Conservation (phyloP, 768 basidiomycete genomes). For the Mycena amicta region DNA sequence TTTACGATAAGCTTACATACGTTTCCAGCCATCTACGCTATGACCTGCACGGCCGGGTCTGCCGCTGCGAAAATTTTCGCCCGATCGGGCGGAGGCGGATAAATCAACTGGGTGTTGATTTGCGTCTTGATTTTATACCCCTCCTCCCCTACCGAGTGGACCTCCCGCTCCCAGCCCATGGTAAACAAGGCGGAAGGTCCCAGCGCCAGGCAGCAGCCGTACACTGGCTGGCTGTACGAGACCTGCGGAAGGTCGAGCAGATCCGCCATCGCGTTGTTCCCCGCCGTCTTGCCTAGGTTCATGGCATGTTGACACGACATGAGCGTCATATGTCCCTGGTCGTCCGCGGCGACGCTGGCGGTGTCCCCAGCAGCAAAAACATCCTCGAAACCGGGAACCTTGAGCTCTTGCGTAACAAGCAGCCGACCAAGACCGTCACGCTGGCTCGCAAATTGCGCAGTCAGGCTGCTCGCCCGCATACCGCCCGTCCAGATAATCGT, state of each 20-base stretch:
- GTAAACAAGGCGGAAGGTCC: conserved; percentile 25
- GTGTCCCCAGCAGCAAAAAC: conserved; percentile 25
- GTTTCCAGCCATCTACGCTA: not conserved
- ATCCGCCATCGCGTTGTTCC: conserved; percentile 24
- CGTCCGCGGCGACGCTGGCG: conserved; percentile 19
- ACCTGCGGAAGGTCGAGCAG: conserved; percentile 19
- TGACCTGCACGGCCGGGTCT: conserved; percentile 10
- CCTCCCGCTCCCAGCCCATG: conserved; percentile 24
- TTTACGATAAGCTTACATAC: not conserved
- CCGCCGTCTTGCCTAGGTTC: conserved; percentile 20
- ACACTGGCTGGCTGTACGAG: conserved; percentile 21
- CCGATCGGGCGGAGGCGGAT: conserved; percentile 21
- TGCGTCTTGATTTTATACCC: conserved; percentile 22
- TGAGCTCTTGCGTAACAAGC: conserved; percentile 15
- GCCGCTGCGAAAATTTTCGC: conserved; percentile 19
- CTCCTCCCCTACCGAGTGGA: conserved; percentile 11
- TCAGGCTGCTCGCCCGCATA: conserved; percentile 23
- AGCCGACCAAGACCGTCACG: conserved; percentile 22
- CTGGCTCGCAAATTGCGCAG: conserved; percentile 22
- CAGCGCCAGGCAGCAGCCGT: conserved; percentile 25
- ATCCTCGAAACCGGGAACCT: conserved; percentile 19
- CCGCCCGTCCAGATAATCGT: conserved; percentile 29
- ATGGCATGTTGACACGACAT: conserved; percentile 26
- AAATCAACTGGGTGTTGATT: conserved; percentile 25
- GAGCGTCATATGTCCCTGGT: conserved; percentile 19